Evolutionary conservation across 2,329 filamentous ascomycete species (phyloP).

Genomic region (Xylaria hypoxylon): DNA sequence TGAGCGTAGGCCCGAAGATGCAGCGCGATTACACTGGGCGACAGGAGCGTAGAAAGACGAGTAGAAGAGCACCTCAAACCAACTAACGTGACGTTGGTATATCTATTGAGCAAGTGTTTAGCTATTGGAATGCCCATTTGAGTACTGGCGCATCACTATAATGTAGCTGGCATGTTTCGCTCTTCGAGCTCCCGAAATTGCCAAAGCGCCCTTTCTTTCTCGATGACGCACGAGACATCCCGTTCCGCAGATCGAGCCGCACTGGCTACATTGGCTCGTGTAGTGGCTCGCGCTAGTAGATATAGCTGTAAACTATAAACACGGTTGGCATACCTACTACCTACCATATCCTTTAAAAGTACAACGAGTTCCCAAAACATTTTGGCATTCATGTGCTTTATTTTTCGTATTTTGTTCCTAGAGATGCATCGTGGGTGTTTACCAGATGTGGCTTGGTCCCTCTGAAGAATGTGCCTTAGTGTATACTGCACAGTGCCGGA

Average conservation of each 20-base stretch:
- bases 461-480: neutral
- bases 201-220: conserved; percentile 17
- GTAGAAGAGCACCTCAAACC: neutral
- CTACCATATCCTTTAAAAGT: neutral
- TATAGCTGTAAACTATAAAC: neutral
- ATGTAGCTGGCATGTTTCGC: conserved; percentile 4
- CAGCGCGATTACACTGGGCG: neutral
- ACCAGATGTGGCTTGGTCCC: neutral
- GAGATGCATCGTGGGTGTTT: neutral
- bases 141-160: neutral
- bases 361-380: neutral
- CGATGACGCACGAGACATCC: conserved; percentile 37
- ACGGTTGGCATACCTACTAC: neutral
- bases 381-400: neutral
- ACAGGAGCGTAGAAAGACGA: conserved; percentile 1
- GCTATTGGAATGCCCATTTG: neutral
- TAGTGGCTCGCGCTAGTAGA: conserved; percentile 13
- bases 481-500: neutral
- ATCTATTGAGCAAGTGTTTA: neutral
- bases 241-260: conserved; percentile 31
- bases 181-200: conserved; percentile 10
- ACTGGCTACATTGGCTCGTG: neutral
- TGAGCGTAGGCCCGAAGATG: conserved; percentile 1
- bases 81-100: neutral
- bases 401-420: neutral